phyloP scores from a whole-genome alignment of 106 monocot genomes.

The Hemerocallis citrina region DNA sequence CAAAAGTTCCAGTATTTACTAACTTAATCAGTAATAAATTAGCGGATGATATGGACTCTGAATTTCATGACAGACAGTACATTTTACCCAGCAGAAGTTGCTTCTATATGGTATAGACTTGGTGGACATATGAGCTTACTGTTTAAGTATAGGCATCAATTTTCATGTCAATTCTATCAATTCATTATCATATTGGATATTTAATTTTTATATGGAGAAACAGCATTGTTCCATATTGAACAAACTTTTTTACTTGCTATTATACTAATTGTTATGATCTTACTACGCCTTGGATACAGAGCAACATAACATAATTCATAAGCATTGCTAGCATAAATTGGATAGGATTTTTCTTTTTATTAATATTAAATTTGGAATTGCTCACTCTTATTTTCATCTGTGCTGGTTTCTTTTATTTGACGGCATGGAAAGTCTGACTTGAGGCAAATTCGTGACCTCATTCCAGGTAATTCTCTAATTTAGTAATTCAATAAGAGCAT shows the following conservation, averaged over 20 bases:
- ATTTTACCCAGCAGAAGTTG: constrained; percentile 57
- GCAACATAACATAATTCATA: background rate
- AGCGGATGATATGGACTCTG: constrained; percentile 48
- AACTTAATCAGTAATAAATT: constrained; percentile 42
- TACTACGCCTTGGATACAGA: background rate
- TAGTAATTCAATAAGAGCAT: background rate
- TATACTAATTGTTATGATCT: background rate
- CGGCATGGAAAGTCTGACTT: constrained; percentile 71
- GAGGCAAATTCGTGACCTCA: constrained; percentile 59
- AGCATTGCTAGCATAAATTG: background rate
- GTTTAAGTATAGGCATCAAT: background rate
- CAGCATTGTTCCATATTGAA: background rate
- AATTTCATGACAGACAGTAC: constrained; percentile 47
- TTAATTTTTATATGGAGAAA: background rate
- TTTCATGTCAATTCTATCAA: no score
- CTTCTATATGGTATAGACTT: constrained; percentile 62
- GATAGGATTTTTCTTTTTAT: background rate
- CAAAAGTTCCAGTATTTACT: constrained; percentile 39
- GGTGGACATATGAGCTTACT: background rate
- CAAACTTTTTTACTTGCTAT: background rate
- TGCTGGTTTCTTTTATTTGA: background rate
- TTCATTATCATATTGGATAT: no score
- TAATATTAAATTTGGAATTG: background rate
- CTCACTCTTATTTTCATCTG: background rate
- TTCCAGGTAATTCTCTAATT: constrained; percentile 63